phyloP scores from a whole-genome alignment of 2,329 filamentous ascomycete species.

The Neopestalotiopsis rosae region DNA sequence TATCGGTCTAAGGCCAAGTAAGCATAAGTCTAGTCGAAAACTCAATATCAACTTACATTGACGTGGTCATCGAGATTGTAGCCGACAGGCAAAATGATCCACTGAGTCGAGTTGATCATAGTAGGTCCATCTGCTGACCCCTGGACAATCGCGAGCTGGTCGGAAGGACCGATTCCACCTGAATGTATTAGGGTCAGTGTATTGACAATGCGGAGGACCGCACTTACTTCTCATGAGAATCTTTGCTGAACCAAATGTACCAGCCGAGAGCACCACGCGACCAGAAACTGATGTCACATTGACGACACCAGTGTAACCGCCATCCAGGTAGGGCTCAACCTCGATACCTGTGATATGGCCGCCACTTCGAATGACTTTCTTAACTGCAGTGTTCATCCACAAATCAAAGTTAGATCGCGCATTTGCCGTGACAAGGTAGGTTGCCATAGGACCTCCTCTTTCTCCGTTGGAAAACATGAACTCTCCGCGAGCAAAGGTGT shows the following conservation, averaged over 20 bases:
- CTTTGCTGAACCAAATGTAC: conserved; percentile 72
- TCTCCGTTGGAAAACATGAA: conserved; percentile 72
- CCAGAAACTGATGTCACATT: conserved; percentile 64
- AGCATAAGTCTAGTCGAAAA: conserved; percentile 12
- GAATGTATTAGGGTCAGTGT: neutral
- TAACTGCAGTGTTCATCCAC: conserved; percentile 70
- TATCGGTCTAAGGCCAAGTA: conserved; percentile 43
- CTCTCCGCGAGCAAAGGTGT: conserved; percentile 64
- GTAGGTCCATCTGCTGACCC: conserved; percentile 53
- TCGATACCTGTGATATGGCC: conserved; percentile 70
- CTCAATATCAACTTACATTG: conserved; percentile 35
- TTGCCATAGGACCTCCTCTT: conserved; percentile 71
- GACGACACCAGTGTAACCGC: conserved; percentile 63
- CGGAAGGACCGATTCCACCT: conserved; percentile 67
- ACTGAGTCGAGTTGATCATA: conserved; percentile 56
- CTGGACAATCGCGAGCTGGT: conserved; percentile 61
- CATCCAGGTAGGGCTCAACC: conserved; percentile 58
- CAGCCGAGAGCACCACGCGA: conserved; percentile 71
- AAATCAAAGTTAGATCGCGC: conserved; percentile 70
- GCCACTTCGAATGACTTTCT: conserved; percentile 66
- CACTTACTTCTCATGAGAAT: conserved; percentile 65
- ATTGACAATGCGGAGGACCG: conserved; percentile 60
- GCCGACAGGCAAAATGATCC: conserved; percentile 65
- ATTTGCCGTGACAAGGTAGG: conserved; percentile 69
- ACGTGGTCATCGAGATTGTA: conserved; percentile 64